Conservation (phyloP, 225 moss, liverwort and hornwort species). For the Marchantia polymorpha region DNA sequence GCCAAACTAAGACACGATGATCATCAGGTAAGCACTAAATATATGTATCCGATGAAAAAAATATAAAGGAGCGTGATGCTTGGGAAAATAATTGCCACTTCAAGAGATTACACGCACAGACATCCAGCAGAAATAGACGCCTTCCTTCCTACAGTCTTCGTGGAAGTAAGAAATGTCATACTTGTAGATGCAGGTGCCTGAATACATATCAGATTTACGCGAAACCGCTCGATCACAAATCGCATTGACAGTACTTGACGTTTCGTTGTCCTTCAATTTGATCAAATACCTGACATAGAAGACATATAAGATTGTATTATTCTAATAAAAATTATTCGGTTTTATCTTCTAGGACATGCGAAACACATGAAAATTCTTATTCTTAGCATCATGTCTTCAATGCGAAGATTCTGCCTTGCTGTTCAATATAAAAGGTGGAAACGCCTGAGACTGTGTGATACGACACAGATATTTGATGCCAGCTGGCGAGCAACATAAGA, state of each 20-base stretch:
- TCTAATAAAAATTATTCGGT: neutral
- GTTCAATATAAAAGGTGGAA: neutral
- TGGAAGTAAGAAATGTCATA: slow-evolving; percentile 37
- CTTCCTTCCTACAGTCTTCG: neutral
- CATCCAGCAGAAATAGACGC: neutral
- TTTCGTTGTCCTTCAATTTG: slow-evolving; percentile 43
- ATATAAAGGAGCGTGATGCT: too few relatives aligned
- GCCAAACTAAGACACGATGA: too few relatives aligned
- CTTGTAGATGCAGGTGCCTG: slow-evolving; percentile 73
- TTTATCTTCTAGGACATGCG: neutral
- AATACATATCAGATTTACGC: slow-evolving; percentile 47
- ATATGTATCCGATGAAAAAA: too few relatives aligned
- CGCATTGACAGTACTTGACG: slow-evolving; percentile 49
- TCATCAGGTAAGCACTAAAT: too few relatives aligned
- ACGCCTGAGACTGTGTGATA: neutral
- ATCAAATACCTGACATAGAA: slow-evolving; percentile 49
- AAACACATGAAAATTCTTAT: neutral
- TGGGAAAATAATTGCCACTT: too few relatives aligned
- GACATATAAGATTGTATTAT: neutral
- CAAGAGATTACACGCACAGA: neutral
- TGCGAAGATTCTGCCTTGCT: neutral
- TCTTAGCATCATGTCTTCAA: neutral
- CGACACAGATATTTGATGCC: neutral
- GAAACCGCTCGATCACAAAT: slow-evolving; percentile 68
- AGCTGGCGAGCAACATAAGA: neutral